Conservation (phyloP, 345 rosid genomes). For the Combretum micranthum region DNA sequence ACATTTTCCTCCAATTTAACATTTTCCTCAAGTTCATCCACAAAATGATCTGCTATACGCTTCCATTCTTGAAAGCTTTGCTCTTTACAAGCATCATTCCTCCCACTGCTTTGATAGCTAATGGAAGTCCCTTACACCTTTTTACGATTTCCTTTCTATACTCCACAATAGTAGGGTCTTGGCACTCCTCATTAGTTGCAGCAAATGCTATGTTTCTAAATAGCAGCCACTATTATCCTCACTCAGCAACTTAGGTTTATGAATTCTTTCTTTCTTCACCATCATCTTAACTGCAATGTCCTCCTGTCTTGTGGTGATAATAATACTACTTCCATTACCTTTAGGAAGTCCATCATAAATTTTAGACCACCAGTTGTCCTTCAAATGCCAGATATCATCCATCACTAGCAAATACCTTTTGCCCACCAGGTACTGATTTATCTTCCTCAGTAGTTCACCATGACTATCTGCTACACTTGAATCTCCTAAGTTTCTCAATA, state of each 20-base stretch:
- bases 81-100: conserved; percentile 46
- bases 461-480: conserved; percentile 15
- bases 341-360: conserved; percentile 27
- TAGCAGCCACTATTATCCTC: conserved; percentile 38
- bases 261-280: conserved; percentile 21
- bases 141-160: conserved; percentile 43
- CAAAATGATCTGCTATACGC: conserved; percentile 38
- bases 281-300: conserved; percentile 29
- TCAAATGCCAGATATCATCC: conserved; percentile 36
- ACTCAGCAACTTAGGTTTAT: conserved; percentile 34
- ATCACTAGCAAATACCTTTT: conserved; percentile 24
- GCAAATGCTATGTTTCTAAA: conserved; percentile 44
- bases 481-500: conserved; percentile 20
- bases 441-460: conserved; percentile 20
- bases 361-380: conserved; percentile 30
- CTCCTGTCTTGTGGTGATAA: conserved; percentile 37
- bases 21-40: no score
- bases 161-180: conserved; percentile 21
- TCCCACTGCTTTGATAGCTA: conserved; percentile 56
- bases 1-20: conserved; percentile 37
- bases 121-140: conserved; percentile 59
- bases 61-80: conserved; percentile 40
- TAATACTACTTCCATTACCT: conserved; percentile 30
- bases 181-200: conserved; percentile 20
- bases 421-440: conserved; percentile 13